These are phyloP conservation scores for Actinidia chinensis DNA, from an alignment of 179 eudicot species.

Conservation along the genomic window DNA sequence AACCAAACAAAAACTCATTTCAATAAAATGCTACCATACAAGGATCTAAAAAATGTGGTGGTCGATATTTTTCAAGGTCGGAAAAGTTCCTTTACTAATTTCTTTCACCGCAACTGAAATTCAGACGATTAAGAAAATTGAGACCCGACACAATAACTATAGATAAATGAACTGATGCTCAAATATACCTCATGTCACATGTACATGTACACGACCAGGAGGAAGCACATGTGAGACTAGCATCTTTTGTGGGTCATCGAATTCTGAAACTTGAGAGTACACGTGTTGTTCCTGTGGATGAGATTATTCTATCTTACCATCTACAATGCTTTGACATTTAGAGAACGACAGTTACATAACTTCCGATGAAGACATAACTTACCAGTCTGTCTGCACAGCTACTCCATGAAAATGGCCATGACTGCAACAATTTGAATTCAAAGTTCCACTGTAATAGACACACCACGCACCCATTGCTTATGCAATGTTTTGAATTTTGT, in stretches of 20 bases:
- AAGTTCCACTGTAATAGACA: too few species aligned
- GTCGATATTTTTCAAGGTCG: background rate
- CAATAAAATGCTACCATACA: background rate
- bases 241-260: background rate
- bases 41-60: background rate
- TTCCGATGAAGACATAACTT: slow-evolving; percentile 6
- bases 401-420: background rate
- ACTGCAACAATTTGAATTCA: background rate
- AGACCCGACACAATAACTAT: background rate
- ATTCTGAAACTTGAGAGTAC: slow-evolving; percentile 1
- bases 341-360: background rate
- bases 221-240: slow-evolving; percentile 6
- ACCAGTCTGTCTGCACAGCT: background rate
- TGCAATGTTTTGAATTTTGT: too few species aligned
- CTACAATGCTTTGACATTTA: slow-evolving; percentile 16
- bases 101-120: background rate
- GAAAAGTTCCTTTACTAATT: background rate
- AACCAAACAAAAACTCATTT: background rate
- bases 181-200: background rate
- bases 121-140: background rate
- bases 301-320: slow-evolving; percentile 17
- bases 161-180: background rate
- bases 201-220: background rate
- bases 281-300: slow-evolving; percentile 22
- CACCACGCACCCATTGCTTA: too few species aligned